Evolutionary conservation across 2,329 filamentous ascomycete species (phyloP).

Genomic region (Pseudonectria buxi): DNA sequence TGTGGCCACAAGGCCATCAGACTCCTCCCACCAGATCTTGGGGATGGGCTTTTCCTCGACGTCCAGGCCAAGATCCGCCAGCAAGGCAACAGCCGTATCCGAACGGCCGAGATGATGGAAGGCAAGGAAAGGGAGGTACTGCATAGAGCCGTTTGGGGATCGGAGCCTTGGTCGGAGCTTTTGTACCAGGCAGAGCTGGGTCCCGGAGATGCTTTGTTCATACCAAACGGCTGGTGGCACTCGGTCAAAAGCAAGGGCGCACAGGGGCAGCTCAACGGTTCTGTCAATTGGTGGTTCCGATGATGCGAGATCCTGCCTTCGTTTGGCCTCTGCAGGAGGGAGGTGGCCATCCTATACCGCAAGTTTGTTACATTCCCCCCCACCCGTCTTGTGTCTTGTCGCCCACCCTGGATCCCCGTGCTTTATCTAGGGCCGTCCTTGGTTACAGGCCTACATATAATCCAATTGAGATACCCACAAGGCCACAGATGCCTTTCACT

Average conservation of each 20-base stretch:
- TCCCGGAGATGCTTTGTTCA: constrained; percentile 41
- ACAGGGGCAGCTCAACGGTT: constrained; percentile 33
- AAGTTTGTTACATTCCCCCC: too few species aligned
- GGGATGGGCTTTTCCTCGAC: constrained; percentile 55
- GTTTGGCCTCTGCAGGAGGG: background rate
- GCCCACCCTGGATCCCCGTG: constrained; percentile 2
- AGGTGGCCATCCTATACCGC: too few species aligned
- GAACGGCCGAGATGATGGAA: constrained; percentile 87
- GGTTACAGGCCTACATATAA: constrained; percentile 37
- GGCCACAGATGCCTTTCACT: constrained; percentile 43
- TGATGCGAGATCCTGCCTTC: constrained; percentile 11
- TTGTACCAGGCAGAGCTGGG: constrained; percentile 49
- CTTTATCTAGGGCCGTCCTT: constrained; percentile 6
- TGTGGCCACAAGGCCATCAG: constrained; percentile 65
- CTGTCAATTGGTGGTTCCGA: constrained; percentile 42
- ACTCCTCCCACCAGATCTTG: constrained; percentile 59
- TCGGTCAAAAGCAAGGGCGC: constrained; percentile 34
- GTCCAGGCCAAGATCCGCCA: constrained; percentile 37
- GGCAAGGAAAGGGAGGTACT: constrained; percentile 62
- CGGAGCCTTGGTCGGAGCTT: constrained; percentile 21
- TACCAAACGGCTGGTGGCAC: constrained; percentile 40
- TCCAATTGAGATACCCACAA: constrained; percentile 44
- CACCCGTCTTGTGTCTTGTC: constrained; percentile 1
- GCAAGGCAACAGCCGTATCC: constrained; percentile 44
- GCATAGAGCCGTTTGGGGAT: constrained; percentile 64